Evolutionary conservation across 768 basidiomycete species (phyloP).

Genomic region (Tephrocybe rancida): DNA sequence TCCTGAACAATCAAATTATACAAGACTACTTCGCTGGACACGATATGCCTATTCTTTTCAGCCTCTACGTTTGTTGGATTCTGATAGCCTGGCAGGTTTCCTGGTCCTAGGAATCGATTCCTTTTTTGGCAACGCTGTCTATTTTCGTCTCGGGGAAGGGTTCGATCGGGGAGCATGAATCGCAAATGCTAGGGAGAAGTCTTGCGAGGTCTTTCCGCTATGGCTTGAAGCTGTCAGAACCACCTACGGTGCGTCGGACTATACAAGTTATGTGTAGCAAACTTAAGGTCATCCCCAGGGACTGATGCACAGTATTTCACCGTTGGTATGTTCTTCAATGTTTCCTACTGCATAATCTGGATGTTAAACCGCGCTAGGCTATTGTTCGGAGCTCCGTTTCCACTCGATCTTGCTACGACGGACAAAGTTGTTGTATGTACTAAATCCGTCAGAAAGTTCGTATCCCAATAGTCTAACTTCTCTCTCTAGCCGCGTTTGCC

Average conservation of each 20-base stretch:
- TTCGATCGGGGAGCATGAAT: constrained; percentile 48
- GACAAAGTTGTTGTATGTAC: constrained; percentile 52
- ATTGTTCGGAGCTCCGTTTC: constrained; percentile 59
- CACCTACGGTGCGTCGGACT: constrained; percentile 40
- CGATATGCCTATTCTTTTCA: constrained; percentile 35
- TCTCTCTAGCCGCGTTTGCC: constrained; percentile 53
- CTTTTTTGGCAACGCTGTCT: constrained; percentile 60
- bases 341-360: neutral
- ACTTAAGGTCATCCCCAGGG: constrained; percentile 11
- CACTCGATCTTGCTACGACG: constrained; percentile 45
- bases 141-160: constrained; percentile 36
- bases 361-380: constrained; percentile 36
- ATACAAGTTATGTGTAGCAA: neutral
- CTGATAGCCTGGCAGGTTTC: constrained; percentile 41
- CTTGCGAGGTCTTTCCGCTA: constrained; percentile 41
- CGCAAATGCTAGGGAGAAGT: constrained; percentile 31
- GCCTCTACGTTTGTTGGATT: neutral
- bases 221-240: constrained; percentile 56
- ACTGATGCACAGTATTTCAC: constrained; percentile 42
- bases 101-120: constrained; percentile 63
- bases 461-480: too few species aligned
- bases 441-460: too few species aligned
- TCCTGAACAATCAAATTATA: constrained; percentile 56
- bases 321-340: constrained; percentile 37
- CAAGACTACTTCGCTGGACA: constrained; percentile 67